These are phyloP conservation scores for Verticillium klebahnii DNA, from an alignment of 2,329 filamentous ascomycete species.

Conservation along the genomic window DNA sequence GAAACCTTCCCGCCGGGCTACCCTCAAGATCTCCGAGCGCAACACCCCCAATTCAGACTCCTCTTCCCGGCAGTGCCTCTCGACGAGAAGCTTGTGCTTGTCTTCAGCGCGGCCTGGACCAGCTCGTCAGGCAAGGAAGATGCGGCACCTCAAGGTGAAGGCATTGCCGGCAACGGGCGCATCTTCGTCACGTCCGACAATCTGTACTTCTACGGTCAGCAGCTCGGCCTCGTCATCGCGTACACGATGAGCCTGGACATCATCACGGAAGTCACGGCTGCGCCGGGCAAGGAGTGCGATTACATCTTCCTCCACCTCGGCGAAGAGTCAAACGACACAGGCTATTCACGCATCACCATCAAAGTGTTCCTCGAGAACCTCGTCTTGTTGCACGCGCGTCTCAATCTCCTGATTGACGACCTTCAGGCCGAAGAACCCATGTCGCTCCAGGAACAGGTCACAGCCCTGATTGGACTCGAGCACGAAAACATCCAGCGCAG, in stretches of 20 bases:
- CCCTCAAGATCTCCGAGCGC: slow-evolving; percentile 73
- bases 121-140: slow-evolving; percentile 41
- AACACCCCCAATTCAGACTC: slow-evolving; percentile 89
- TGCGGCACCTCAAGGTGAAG: slow-evolving; percentile 30
- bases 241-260: slow-evolving; percentile 70
- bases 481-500: slow-evolving; percentile 55
- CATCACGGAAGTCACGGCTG: slow-evolving; percentile 85
- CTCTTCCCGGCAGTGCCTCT: slow-evolving; percentile 77
- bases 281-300: slow-evolving; percentile 86
- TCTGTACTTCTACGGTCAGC: slow-evolving; percentile 95
- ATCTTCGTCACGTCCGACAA: slow-evolving; percentile 84
- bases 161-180: slow-evolving; percentile 64
- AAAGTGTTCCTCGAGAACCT: slow-evolving; percentile 92
- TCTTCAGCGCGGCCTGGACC: slow-evolving; percentile 87
- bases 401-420: slow-evolving; percentile 83
- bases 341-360: slow-evolving; percentile 72
- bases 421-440: slow-evolving; percentile 67
- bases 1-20: slow-evolving; percentile 71
- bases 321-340: slow-evolving; percentile 57
- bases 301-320: slow-evolving; percentile 79
- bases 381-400: slow-evolving; percentile 71
- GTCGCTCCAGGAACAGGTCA: slow-evolving; percentile 65
- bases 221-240: slow-evolving; percentile 84
- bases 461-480: slow-evolving; percentile 71
- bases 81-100: slow-evolving; percentile 80